phyloP scores from a whole-genome alignment of 2,329 filamentous ascomycete species.

The Zasmidium cellare region DNA sequence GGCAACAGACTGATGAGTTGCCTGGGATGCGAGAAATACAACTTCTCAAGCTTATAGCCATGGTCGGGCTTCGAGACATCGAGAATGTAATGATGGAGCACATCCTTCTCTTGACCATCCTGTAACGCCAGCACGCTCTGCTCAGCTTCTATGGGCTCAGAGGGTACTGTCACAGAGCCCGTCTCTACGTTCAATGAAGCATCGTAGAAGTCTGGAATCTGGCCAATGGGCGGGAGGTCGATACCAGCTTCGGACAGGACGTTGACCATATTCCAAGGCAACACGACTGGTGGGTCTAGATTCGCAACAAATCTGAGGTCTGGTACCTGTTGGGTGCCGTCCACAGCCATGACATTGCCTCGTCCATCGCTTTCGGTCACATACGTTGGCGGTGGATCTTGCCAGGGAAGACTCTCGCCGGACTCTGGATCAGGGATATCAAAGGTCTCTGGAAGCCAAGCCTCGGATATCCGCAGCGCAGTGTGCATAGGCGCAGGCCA shows the following conservation, averaged over 20 bases:
- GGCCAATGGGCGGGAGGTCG: slow-evolving; percentile 49
- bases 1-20: slow-evolving; percentile 76
- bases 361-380: slow-evolving; percentile 40
- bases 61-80: slow-evolving; percentile 73
- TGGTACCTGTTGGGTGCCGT: slow-evolving; percentile 57
- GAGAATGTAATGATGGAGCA: slow-evolving; percentile 58
- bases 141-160: slow-evolving; percentile 5
- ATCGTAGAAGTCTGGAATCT: slow-evolving; percentile 21
- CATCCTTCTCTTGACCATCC: slow-evolving; percentile 19
- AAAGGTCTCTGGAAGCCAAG: slow-evolving; percentile 72
- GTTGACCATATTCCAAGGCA: slow-evolving; percentile 65
- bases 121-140: slow-evolving; percentile 7
- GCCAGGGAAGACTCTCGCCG: slow-evolving; percentile 57
- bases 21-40: slow-evolving; percentile 76
- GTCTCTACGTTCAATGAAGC: slow-evolving; percentile 21
- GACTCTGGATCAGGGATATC: slow-evolving; percentile 65
- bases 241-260: slow-evolving; percentile 61
- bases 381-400: slow-evolving; percentile 67
- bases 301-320: slow-evolving; percentile 73
- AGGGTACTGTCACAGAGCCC: not conserved
- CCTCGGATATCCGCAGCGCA: slow-evolving; percentile 68
- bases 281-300: slow-evolving; percentile 71
- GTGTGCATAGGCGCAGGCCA: slow-evolving; percentile 50
- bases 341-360: slow-evolving; percentile 55
- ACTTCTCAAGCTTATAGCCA: slow-evolving; percentile 63